A percentile compares a stretch with the other conserved stretches of the same genome.
Evolutionary conservation across 495 filamentous ascomycete genomes (phyloP).

Genomic region (Talaromyces borbonicus): DNA sequence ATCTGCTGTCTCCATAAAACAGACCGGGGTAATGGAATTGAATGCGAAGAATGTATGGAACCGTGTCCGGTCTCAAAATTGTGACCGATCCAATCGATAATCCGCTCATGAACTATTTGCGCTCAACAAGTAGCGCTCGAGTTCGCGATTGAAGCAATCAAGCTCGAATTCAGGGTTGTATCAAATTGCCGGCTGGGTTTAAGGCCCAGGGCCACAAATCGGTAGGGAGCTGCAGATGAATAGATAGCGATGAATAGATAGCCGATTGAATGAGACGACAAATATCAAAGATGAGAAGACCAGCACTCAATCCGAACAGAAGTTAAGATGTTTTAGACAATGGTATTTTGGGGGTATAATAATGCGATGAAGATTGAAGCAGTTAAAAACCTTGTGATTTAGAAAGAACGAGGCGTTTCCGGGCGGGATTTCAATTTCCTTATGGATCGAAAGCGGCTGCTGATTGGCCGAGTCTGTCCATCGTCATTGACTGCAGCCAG

Average conservation of each 20-base stretch:
- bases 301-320: not conserved
- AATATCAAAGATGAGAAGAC: not conserved
- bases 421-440: not conserved
- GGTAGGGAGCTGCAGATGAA: not conserved
- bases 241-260: no score
- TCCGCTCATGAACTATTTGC: no score
- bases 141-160: not conserved
- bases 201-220: no score
- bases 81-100: no score
- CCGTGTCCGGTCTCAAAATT: no score
- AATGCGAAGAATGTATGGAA: not conserved
- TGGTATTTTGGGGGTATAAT: no score
- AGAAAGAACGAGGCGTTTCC: no score
- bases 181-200: no score
- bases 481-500: not conserved
- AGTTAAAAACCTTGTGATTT: no score
- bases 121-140: no score
- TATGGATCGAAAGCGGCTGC: not conserved
- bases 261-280: not conserved
- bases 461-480: not conserved
- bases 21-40: not conserved
- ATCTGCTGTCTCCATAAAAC: slow-evolving; percentile 1
- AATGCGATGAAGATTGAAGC: no score
- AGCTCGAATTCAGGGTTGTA: not conserved
- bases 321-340: no score